phyloP scores from a whole-genome alignment of 306 rosid genomes.

The Cucumis hystrix region DNA sequence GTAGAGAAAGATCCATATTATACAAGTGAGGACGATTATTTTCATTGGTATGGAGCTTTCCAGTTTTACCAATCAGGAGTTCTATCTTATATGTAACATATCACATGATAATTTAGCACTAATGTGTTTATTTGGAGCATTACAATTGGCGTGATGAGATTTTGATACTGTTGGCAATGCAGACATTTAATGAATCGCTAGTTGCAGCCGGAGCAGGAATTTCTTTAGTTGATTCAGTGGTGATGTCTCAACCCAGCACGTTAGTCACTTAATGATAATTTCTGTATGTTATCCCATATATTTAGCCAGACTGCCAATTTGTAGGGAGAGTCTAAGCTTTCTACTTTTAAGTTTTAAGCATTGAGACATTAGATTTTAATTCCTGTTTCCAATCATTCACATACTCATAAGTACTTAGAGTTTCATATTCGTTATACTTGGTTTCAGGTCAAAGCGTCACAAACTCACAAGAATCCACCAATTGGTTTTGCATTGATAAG shows the following conservation, averaged over 20 bases:
- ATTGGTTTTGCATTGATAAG: conserved; percentile 86
- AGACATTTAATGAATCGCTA: conserved; percentile 79
- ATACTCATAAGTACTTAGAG: background rate
- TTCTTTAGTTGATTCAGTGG: conserved; percentile 85
- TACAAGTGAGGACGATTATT: too few species aligned
- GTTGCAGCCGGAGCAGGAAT: conserved; percentile 86
- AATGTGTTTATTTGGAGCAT: background rate
- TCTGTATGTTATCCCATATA: conserved; percentile 13
- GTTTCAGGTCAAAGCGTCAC: conserved; percentile 62
- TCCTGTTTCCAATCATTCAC: background rate
- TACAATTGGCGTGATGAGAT: background rate
- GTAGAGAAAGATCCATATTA: too few species aligned
- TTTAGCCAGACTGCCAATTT: background rate
- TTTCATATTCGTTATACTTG: background rate
- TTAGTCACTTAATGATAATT: conserved; percentile 33
- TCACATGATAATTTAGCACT: background rate
- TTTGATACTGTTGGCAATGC: conserved; percentile 31
- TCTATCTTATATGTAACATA: background rate
- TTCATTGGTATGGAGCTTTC: too few species aligned
- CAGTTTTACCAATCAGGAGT: too few species aligned
- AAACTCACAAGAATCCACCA: conserved; percentile 39
- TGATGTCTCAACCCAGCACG: conserved; percentile 51
- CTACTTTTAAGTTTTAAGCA: background rate
- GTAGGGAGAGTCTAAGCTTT: background rate
- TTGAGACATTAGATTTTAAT: background rate